phyloP scores from a whole-genome alignment of 495 filamentous ascomycete genomes.

The Neurospora sp. region DNA sequence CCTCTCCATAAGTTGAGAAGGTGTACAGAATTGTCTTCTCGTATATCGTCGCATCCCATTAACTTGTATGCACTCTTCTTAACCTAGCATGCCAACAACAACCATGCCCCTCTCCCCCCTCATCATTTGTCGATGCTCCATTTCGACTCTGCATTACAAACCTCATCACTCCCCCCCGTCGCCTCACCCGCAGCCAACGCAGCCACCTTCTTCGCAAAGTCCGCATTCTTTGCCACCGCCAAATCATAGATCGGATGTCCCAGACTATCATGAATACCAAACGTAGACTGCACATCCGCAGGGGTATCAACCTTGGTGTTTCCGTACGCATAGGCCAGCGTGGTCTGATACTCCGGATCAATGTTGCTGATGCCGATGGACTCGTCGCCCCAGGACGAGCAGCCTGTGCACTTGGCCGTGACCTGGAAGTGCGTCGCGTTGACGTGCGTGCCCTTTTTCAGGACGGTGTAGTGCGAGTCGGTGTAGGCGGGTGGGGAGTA shows the following conservation, averaged over 20 bases:
- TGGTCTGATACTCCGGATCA: conserved; percentile 25
- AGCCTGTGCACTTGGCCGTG: conserved; percentile 34
- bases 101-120: too few species aligned
- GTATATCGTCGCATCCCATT: too few species aligned
- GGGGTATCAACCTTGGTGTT: conserved; percentile 27
- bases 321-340: conserved; percentile 32
- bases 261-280: conserved; percentile 37
- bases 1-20: too few species aligned
- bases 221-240: conserved; percentile 15
- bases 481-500: conserved; percentile 29
- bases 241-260: conserved; percentile 36
- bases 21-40: too few species aligned
- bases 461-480: conserved; percentile 28
- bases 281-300: conserved; percentile 18
- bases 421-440: conserved; percentile 39
- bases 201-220: conserved; percentile 18
- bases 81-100: too few species aligned
- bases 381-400: conserved; percentile 34
- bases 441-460: conserved; percentile 29
- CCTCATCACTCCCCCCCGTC: background rate
- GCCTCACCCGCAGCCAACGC: background rate
- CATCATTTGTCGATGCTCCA: too few species aligned
- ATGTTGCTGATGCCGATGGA: conserved; percentile 28
- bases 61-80: too few species aligned
- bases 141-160: background rate